Conservation (phyloP, 345 rosid species). For the Erucastrum elatum region DNA sequence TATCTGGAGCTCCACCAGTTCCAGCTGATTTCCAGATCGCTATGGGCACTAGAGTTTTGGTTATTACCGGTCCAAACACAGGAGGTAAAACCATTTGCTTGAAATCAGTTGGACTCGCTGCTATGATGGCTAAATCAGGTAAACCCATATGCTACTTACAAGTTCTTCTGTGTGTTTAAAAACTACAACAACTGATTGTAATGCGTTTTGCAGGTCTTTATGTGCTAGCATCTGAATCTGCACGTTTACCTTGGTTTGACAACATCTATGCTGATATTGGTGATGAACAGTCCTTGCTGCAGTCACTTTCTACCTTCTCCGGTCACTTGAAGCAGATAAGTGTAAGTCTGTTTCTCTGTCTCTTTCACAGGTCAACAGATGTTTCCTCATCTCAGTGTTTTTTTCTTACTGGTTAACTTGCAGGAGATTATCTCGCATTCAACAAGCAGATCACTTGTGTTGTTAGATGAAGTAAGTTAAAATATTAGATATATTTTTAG, state of each 20-base stretch:
- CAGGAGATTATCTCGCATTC: conserved; percentile 81
- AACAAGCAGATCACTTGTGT: conserved; percentile 75
- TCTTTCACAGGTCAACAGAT: background rate
- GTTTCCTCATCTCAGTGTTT: conserved; percentile 1
- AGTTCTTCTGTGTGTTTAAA: background rate
- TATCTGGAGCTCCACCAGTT: conserved; percentile 61
- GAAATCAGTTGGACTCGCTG: conserved; percentile 90
- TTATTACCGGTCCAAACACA: conserved; percentile 94
- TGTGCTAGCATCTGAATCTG: conserved; percentile 84
- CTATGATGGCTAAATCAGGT: conserved; percentile 98
- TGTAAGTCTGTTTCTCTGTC: conserved; percentile 51
- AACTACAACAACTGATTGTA: background rate
- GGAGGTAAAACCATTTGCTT: conserved; percentile 95
- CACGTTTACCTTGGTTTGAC: conserved; percentile 90
- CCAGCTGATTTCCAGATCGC: conserved; percentile 77
- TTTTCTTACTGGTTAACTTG: conserved; percentile 29
- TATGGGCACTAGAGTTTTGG: conserved; percentile 65
- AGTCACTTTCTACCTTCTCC: conserved; percentile 92
- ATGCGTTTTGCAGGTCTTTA: conserved; percentile 61
- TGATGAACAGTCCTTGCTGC: conserved; percentile 88
- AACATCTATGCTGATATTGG: conserved; percentile 92
- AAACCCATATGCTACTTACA: background rate
- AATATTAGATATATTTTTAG: background rate
- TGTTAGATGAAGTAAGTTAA: conserved; percentile 84
- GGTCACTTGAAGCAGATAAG: conserved; percentile 89